A percentile compares a stretch with the other conserved stretches of the same genome.
Evolutionary conservation across 768 basidiomycete species (phyloP).

Genomic region (Termitomyces sp.): DNA sequence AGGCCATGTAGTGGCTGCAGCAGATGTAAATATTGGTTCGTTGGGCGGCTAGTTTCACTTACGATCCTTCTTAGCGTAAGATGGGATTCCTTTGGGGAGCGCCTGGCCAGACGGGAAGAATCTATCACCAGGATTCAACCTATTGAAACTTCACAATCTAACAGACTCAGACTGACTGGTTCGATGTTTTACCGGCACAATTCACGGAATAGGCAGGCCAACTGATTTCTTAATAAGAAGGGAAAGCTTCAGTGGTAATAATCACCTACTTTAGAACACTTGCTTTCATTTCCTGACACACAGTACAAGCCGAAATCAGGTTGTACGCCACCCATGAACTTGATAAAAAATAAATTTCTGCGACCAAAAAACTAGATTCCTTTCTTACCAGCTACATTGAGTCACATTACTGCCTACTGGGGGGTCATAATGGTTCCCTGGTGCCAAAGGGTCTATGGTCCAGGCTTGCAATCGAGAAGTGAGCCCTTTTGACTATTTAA

Average conservation of each 20-base stretch:
- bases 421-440: neutral
- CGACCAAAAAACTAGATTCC: neutral
- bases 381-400: slow-evolving; percentile 37
- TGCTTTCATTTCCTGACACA: slow-evolving; percentile 38
- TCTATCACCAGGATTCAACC: slow-evolving; percentile 16
- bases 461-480: slow-evolving; percentile 22
- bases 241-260: neutral
- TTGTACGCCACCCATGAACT: slow-evolving; percentile 62
- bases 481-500: neutral
- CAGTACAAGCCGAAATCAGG: slow-evolving; percentile 46
- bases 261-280: slow-evolving; percentile 28
- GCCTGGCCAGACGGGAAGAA: slow-evolving; percentile 36
- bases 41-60: slow-evolving; percentile 19
- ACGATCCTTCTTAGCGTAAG: slow-evolving; percentile 47
- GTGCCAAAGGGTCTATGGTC: slow-evolving; percentile 21
- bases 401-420: slow-evolving; percentile 16
- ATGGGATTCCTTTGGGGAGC: slow-evolving; percentile 38
- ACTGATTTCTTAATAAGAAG: neutral
- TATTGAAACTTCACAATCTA: neutral
- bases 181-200: slow-evolving; percentile 7
- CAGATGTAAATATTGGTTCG: slow-evolving; percentile 12
- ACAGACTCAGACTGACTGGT: slow-evolving; percentile 5
- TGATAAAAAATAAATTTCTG: neutral
- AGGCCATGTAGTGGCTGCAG: slow-evolving; percentile 33
- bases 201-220: slow-evolving; percentile 8